Evolutionary conservation across 345 rosid genomes (phyloP).

Genomic region (Melaleuca alternifolia): DNA sequence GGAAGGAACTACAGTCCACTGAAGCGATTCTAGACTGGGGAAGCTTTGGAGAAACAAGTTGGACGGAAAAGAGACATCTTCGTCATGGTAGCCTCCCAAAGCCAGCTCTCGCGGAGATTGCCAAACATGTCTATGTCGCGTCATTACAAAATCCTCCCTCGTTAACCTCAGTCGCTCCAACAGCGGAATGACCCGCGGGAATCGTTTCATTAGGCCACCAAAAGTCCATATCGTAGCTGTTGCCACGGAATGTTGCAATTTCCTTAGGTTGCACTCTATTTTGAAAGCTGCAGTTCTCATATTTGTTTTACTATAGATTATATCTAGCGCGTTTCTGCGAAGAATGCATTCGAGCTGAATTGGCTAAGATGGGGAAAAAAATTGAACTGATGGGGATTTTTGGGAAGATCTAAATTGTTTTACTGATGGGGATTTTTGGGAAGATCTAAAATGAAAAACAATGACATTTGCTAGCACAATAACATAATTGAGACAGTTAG

Average conservation of each 20-base stretch:
- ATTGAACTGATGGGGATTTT: too few relatives aligned
- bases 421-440: too few relatives aligned
- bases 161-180: neutral
- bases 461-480: too few relatives aligned
- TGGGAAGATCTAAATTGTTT: too few relatives aligned
- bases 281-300: neutral
- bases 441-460: too few relatives aligned
- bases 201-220: neutral
- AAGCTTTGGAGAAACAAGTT: neutral
- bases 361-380: too few relatives aligned
- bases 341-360: neutral
- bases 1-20: neutral
- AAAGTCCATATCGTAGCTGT: neutral
- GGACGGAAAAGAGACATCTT: neutral
- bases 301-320: neutral
- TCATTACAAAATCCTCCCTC: neutral
- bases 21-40: neutral
- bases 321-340: neutral
- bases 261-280: neutral
- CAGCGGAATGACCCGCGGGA: neutral
- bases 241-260: neutral
- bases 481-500: too few relatives aligned
- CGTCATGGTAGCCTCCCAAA: neutral
- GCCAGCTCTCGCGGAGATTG: neutral
- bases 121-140: neutral